These are phyloP conservation scores for Paecilomyces sp. DNA, from an alignment of 2,329 filamentous ascomycete species.

Conservation along the genomic window DNA sequence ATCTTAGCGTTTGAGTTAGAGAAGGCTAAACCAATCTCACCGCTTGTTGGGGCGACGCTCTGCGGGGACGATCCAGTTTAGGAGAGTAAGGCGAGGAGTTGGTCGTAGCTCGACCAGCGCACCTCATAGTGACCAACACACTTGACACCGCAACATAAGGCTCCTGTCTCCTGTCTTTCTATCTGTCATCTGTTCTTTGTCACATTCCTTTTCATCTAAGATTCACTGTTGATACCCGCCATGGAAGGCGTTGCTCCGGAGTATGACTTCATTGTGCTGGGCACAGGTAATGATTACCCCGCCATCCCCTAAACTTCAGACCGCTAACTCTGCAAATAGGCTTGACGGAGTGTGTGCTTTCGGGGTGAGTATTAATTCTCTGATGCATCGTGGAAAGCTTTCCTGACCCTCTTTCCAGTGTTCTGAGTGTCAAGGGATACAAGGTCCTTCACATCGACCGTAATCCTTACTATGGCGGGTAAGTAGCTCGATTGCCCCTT, in stretches of 20 bases:
- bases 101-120: conserved; percentile 11
- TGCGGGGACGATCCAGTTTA: conserved; percentile 1
- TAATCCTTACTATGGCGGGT: conserved; percentile 98
- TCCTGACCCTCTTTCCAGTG: conserved; percentile 45
- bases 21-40: conserved; percentile 1
- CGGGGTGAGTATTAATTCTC: conserved; percentile 58
- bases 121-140: conserved; percentile 21
- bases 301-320: conserved; percentile 18
- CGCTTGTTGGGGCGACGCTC: conserved; percentile 3
- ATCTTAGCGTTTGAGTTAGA: background rate
- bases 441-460: conserved; percentile 98
- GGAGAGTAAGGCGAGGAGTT: background rate
- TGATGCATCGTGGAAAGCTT: conserved; percentile 1
- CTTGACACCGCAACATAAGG: conserved; percentile 1
- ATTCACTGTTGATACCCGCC: conserved; percentile 27
- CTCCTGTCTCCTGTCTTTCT: conserved; percentile 12
- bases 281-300: conserved; percentile 67
- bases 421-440: conserved; percentile 96
- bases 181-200: conserved; percentile 10
- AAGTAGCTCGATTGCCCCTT: conserved; percentile 31
- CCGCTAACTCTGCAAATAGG: conserved; percentile 49
- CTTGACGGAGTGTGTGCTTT: conserved; percentile 97
- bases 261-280: conserved; percentile 97
- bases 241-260: conserved; percentile 99
- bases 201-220: conserved; percentile 5